Evolutionary conservation across 2,329 filamentous ascomycete genomes (phyloP).

Genomic region (Fusarium sp.): DNA sequence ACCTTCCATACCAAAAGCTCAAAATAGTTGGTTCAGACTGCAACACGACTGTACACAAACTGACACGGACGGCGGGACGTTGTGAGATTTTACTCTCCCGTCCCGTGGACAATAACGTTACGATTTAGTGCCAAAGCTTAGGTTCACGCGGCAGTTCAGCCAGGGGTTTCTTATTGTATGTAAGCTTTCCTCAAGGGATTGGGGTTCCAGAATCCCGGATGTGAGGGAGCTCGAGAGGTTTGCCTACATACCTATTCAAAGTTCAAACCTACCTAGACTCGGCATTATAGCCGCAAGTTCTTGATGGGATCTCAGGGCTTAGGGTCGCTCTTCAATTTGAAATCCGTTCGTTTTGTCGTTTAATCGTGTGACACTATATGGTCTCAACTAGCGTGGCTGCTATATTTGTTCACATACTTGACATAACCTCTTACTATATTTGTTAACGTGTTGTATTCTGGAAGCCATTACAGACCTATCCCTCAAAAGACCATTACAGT

Average conservation of each 20-base stretch:
- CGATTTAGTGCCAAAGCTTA: slow-evolving; percentile 28
- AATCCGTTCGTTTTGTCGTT: not conserved
- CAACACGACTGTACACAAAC: slow-evolving; percentile 31
- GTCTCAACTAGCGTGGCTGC: slow-evolving; percentile 23
- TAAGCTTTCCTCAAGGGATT: slow-evolving; percentile 9
- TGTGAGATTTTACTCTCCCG: slow-evolving; percentile 34
- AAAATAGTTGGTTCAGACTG: slow-evolving; percentile 18
- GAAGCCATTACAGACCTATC: not conserved
- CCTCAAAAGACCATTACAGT: slow-evolving; percentile 5
- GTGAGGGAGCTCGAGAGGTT: not conserved
- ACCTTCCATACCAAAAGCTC: slow-evolving; percentile 9
- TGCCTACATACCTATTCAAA: not conserved
- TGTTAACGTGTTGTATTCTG: not conserved
- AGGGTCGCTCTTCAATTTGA: not conserved
- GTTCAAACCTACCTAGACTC: not conserved
- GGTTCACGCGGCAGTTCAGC: slow-evolving; percentile 22
- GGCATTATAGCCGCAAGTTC: not conserved
- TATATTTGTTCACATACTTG: not conserved
- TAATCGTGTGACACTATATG: slow-evolving; percentile 8
- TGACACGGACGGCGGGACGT: slow-evolving; percentile 39
- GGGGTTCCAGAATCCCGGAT: not conserved
- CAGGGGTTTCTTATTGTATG: slow-evolving; percentile 12
- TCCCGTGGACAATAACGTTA: slow-evolving; percentile 26
- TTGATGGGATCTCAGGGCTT: not conserved
- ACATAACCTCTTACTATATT: not conserved